phyloP scores from a whole-genome alignment of 2,329 filamentous ascomycete species.

The Cytospora mali region DNA sequence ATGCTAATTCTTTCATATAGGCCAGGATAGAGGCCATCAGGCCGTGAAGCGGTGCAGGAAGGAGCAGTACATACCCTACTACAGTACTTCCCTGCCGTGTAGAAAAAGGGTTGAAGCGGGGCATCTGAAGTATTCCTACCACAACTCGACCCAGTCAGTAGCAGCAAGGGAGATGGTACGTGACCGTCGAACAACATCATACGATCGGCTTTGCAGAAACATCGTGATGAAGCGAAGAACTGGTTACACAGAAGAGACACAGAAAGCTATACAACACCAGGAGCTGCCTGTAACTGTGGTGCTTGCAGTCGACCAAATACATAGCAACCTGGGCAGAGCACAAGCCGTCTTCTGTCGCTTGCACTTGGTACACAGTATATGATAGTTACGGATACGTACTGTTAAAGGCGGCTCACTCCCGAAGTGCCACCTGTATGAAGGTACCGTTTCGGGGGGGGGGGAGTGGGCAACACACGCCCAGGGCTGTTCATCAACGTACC shows the following conservation, averaged over 20 bases:
- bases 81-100: background rate
- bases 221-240: background rate
- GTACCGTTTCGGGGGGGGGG: too few species aligned
- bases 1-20: background rate
- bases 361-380: background rate
- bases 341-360: background rate
- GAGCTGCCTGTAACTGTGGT: background rate
- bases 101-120: constrained; percentile 15
- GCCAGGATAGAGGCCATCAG: background rate
- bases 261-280: background rate
- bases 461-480: too few species aligned
- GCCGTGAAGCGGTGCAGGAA: background rate
- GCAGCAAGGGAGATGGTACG: constrained; percentile 17
- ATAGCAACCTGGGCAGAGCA: background rate
- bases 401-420: background rate
- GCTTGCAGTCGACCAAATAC: background rate
- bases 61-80: background rate
- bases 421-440: too few species aligned
- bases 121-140: constrained; percentile 6
- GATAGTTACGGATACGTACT: background rate
- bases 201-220: constrained; percentile 7
- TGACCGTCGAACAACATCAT: constrained; percentile 5
- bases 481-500: too few species aligned
- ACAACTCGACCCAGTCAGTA: background rate
- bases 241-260: background rate